Percentiles rank a stretch among this genome's conserved stretches.
These are phyloP conservation scores for Priceomyces fermenticarens DNA, from an alignment of 805 yeast species.

Conservation along the genomic window DNA sequence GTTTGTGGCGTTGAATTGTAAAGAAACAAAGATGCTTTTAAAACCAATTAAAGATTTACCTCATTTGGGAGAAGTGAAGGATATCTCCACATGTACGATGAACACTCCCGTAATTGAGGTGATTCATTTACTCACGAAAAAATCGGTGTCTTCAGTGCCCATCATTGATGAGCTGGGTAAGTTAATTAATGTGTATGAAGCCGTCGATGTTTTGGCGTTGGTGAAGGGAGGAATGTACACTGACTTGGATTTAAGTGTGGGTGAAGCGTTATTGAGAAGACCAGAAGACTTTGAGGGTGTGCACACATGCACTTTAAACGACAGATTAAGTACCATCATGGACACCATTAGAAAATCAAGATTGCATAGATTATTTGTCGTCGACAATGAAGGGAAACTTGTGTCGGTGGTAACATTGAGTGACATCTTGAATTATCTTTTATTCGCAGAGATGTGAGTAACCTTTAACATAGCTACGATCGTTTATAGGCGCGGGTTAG, in stretches of 20 bases:
- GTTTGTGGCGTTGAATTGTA: constrained; percentile 93
- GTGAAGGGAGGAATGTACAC: constrained; percentile 93
- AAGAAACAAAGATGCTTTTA: constrained; percentile 80
- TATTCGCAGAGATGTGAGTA: constrained; percentile 53
- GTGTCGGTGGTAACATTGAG: constrained; percentile 86
- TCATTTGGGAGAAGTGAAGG: constrained; percentile 52
- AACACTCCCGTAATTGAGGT: constrained; percentile 92
- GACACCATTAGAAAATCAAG: constrained; percentile 91
- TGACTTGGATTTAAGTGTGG: constrained; percentile 86
- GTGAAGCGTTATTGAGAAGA: constrained; percentile 91
- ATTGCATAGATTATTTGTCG: constrained; percentile 87
- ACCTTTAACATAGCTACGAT: not conserved
- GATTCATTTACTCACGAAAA: constrained; percentile 72
- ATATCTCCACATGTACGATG: constrained; percentile 79
- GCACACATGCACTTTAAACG: constrained; percentile 87
- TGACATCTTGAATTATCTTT: constrained; percentile 81
- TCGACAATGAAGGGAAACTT: constrained; percentile 75
- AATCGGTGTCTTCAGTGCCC: constrained; percentile 89
- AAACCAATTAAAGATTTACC: constrained; percentile 71
- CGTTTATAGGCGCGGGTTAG: too few species aligned
- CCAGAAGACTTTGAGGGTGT: constrained; percentile 98
- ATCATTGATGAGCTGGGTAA: constrained; percentile 72
- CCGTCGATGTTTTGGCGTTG: constrained; percentile 88
- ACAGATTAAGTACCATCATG: constrained; percentile 82
- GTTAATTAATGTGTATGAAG: constrained; percentile 88